Conservation (phyloP, 352 stramenopile species). For the Pythium aquatile region DNA sequence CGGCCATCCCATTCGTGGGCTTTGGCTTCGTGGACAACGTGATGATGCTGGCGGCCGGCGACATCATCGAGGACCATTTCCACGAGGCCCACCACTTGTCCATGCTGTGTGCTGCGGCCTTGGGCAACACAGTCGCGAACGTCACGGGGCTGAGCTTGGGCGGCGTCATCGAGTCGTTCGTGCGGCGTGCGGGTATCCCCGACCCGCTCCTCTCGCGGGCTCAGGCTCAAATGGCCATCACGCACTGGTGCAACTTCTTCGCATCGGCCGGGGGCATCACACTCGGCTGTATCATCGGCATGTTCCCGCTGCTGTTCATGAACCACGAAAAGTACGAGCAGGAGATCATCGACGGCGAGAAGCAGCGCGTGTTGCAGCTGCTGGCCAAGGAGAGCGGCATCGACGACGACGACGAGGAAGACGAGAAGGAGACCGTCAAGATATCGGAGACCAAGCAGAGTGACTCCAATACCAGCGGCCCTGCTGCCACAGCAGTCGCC, state of each 20-base stretch:
- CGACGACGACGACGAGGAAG: conserved; percentile 14
- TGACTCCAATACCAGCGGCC: neutral
- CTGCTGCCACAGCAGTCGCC: neutral
- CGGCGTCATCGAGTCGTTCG: conserved; percentile 87
- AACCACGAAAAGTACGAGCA: conserved; percentile 67
- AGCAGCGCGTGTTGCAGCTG: conserved; percentile 24
- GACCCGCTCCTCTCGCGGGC: conserved; percentile 75
- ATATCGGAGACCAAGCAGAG: neutral
- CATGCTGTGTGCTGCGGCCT: conserved; percentile 92
- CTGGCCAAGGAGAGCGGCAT: conserved; percentile 13
- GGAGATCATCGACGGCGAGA: conserved; percentile 37
- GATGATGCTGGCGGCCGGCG: conserved; percentile 87
- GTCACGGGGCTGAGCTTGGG: conserved; percentile 92
- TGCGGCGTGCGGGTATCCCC: conserved; percentile 59
- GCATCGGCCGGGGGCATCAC: conserved; percentile 83
- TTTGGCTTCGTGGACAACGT: conserved; percentile 88
- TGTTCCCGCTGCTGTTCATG: conserved; percentile 90
- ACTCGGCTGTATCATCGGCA: conserved; percentile 87
- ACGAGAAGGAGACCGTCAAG: conserved; percentile 7
- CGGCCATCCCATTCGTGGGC: conserved; percentile 77
- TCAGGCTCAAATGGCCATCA: conserved; percentile 74
- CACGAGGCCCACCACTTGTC: conserved; percentile 94
- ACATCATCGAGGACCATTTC: conserved; percentile 94
- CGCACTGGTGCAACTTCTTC: conserved; percentile 73
- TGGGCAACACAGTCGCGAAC: conserved; percentile 95